Evolutionary conservation across 345 rosid species (phyloP), one percentile per base, ranked within the genome.

Genomic region (Noccaea caerulescens): DNA sequence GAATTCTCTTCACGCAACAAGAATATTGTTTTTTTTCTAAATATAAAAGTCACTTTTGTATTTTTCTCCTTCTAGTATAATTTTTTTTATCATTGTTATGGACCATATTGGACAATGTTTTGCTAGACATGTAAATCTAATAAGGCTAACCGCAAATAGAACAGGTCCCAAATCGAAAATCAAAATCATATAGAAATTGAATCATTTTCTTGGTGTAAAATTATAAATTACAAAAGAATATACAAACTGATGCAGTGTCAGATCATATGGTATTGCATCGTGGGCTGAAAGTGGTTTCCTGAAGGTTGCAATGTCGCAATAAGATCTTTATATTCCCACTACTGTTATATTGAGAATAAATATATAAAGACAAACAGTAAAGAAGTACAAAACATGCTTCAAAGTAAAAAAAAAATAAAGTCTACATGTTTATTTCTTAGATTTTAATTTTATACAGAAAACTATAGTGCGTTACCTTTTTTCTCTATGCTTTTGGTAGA

Each of bases 301-400:
- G 44, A 27, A 36, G 50, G 79, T 61, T 75, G 64, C n/a, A 54
- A 37, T 75, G 69, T 75, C 78, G 6, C 69, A 36, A 12, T 68
- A 46, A 69, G 20, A 8, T 55, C 33, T 56, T 55, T 32, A 46
- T 45, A 5, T 46, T 12, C 27, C 46, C 52, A 63, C 71, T n/a
- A 50, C 12, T 20, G 37, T 25, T n/a, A 1, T 4, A 7, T 38
- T 6, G 0, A 1, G 18, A 53, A 10, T 3, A 36, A 37, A 32
- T n/a, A 14, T 20, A 51, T 8, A 68, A 53, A 75, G 3, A 64
- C 45, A 41, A 46, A 58, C 0, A 34, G 49, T 23, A n/a, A 63
- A 36, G 33, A 72, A 55, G 63, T 14, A 59, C 30, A 58, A 55
- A 43, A 66, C 72, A 73, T 58, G 61, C 9, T 30, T 39, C 30